phyloP scores from a whole-genome alignment of 164 flowering plant genomes.

The grape (Vitis vinifera) region DNA sequence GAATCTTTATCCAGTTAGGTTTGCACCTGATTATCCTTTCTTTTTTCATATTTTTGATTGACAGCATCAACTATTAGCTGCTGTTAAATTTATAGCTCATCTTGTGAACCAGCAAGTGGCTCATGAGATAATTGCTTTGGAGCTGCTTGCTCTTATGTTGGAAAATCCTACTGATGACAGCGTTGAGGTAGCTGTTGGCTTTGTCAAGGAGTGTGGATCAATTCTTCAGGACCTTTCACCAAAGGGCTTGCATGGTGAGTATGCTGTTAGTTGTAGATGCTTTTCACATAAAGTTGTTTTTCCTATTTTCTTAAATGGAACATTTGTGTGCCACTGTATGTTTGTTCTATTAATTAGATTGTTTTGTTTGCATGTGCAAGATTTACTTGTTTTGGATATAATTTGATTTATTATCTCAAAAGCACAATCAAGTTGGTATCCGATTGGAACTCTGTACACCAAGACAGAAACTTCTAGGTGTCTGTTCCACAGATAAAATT shows the following conservation, averaged over 20 bases:
- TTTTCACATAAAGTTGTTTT: neutral
- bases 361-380: too few species aligned
- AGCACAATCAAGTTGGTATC: too few species aligned
- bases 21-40: slow-evolving; percentile 1
- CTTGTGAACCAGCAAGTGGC: slow-evolving; percentile 96
- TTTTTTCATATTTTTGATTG: neutral
- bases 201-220: slow-evolving; percentile 93
- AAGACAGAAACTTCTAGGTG: too few species aligned
- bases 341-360: too few species aligned
- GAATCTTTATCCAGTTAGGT: neutral
- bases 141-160: slow-evolving; percentile 73
- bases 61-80: slow-evolving; percentile 87
- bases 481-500: too few species aligned
- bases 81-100: slow-evolving; percentile 90
- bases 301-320: neutral
- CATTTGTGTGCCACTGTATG: too few species aligned
- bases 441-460: too few species aligned
- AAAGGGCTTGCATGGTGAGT: slow-evolving; percentile 81
- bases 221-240: slow-evolving; percentile 89
- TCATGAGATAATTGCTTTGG: slow-evolving; percentile 88
- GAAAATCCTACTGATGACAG: slow-evolving; percentile 94
- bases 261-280: slow-evolving; percentile 3
- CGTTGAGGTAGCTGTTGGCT: slow-evolving; percentile 96
- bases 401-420: too few species aligned
- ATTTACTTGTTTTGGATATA: too few species aligned